These are phyloP conservation scores for Ustilago trichophora DNA, from an alignment of 1,284 basidiomycete species.

Conservation along the genomic window DNA sequence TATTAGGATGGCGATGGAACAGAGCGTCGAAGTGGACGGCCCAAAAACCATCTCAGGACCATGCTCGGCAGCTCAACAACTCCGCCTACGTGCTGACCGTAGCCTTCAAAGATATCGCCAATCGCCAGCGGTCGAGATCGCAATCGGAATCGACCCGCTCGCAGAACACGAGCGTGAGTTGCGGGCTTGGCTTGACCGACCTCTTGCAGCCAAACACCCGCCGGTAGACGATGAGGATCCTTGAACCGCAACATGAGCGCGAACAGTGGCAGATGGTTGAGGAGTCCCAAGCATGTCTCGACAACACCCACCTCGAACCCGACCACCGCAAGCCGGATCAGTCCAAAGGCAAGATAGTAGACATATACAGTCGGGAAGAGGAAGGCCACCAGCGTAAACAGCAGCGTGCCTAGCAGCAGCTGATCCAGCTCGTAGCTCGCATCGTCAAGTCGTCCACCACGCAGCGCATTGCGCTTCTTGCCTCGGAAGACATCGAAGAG, in stretches of 20 bases:
- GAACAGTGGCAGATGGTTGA: slow-evolving; percentile 92
- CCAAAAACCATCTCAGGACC: slow-evolving; percentile 29
- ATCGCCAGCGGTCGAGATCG: slow-evolving; percentile 30
- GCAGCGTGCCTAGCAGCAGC: slow-evolving; percentile 88
- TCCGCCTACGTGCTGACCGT: slow-evolving; percentile 37
- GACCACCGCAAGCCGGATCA: slow-evolving; percentile 70
- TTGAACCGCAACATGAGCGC: slow-evolving; percentile 85
- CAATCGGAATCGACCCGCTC: slow-evolving; percentile 11
- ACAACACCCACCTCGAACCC: slow-evolving; percentile 24
- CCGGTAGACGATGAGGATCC: slow-evolving; percentile 81
- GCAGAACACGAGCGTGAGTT: too few species aligned
- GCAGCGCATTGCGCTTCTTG: slow-evolving; percentile 71
- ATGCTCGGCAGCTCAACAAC: slow-evolving; percentile 34
- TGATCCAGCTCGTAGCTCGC: slow-evolving; percentile 94
- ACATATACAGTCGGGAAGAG: slow-evolving; percentile 87
- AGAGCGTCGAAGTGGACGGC: slow-evolving; percentile 16
- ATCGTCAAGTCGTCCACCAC: slow-evolving; percentile 80
- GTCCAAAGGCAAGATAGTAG: slow-evolving; percentile 83
- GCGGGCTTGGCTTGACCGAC: too few species aligned
- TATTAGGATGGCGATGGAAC: not conserved
- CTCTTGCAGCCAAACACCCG: slow-evolving; percentile 27
- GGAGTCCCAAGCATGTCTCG: slow-evolving; percentile 69
- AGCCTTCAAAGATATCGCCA: slow-evolving; percentile 48
- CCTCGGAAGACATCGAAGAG: slow-evolving; percentile 96
- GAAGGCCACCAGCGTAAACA: slow-evolving; percentile 91